Conservation (phyloP, 164 flowering plant species). For the Macadamia integrifolia region DNA sequence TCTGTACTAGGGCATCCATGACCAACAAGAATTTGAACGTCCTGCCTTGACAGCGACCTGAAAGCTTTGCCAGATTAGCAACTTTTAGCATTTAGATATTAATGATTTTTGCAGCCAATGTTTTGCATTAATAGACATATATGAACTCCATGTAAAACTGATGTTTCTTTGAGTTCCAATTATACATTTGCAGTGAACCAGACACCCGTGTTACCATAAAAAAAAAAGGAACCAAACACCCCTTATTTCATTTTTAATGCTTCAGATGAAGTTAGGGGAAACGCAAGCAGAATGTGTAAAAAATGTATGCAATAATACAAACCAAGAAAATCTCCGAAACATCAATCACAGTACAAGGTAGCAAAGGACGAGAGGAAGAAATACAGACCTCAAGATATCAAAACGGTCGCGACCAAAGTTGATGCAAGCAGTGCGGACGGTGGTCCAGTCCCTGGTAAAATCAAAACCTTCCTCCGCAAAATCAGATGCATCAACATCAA, state of each 20-base stretch:
- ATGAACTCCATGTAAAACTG: background rate
- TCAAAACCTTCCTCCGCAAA: conserved; percentile 47
- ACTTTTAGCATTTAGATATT: too few relatives aligned
- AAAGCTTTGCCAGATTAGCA: conserved; percentile 14
- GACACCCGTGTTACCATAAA: too few relatives aligned
- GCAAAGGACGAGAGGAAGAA: background rate
- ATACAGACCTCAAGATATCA: conserved; percentile 72
- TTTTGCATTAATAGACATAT: too few relatives aligned
- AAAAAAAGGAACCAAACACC: too few relatives aligned
- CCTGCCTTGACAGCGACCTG: conserved; percentile 93
- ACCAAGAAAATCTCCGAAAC: background rate
- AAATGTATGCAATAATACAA: background rate
- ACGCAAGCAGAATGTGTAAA: background rate
- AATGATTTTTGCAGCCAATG: background rate
- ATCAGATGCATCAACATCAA: conserved; percentile 28
- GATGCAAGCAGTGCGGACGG: conserved; percentile 67
- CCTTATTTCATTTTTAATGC: background rate
- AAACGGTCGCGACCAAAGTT: conserved; percentile 89
- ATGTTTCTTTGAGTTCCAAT: too few relatives aligned
- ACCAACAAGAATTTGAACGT: conserved; percentile 88
- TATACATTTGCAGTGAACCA: too few relatives aligned
- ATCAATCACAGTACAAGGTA: background rate
- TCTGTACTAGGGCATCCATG: conserved; percentile 84
- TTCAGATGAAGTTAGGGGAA: background rate
- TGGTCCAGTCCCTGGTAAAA: conserved; percentile 62